Evolutionary conservation across 2,329 filamentous ascomycete species (phyloP), one percentile per base, ranked within the genome.

Genomic region (Gyromitra esculenta): DNA sequence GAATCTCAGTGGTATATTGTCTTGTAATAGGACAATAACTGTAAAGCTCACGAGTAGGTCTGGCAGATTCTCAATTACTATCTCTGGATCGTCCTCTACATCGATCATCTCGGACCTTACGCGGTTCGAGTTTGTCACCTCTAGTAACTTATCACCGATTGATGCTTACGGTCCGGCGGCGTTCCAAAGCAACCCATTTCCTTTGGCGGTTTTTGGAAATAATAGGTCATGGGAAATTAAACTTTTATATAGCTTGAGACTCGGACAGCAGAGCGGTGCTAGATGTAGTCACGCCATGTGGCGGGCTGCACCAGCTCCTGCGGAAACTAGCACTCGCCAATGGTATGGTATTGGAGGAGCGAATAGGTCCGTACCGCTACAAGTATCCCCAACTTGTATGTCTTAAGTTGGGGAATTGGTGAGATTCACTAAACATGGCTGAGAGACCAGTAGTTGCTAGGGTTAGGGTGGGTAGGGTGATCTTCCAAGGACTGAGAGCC

Each of bases 141-240:
- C 35, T 18, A 13, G 35, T 7, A 13, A 31, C 25, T 31, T n/a
- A 25, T 11, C 39, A 35, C 37, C 11, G 6, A 3, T 3, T 5
- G 11, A 50, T 37, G 13, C 13, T 4, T 65, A 54, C 65, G 1
- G 65, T 50, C 0, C 52, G 15, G 5, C 57, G 52, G 65, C 39
- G 45, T 43, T 35, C 50, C 50, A 37, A 56, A 2, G 52, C 37
- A 5, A 68, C 52, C 9, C 50, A 59, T 45, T 45, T 57, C 18
- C 50, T 68, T 39, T 68, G 50, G 52, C 65, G 52, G 18, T 45
- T 57, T n/a, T 37, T 68, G 7, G 50, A 59, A 43, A 68, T 52
- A 5, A 25, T n/a, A 13, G 31, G 18, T 1, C 37, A 11, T 1
- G 2, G 5, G 37, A 21, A 43, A 7, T 5, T 43, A 15, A 11